Evolutionary conservation across 306 rosid species (phyloP), one percentile per base, ranked within the genome.

Genomic region (Pyrus bretschneideri): DNA sequence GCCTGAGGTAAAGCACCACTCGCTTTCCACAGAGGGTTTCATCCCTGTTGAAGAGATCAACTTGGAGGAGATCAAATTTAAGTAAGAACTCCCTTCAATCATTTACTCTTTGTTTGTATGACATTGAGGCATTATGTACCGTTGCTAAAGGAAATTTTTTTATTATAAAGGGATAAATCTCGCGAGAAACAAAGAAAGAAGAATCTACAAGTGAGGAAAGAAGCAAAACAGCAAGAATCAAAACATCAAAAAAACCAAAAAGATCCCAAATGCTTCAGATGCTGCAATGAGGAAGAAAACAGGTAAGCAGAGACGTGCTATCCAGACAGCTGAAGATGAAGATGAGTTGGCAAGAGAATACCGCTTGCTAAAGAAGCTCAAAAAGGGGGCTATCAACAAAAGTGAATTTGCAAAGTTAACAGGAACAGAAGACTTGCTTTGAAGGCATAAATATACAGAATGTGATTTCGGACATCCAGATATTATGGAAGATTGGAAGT

Each of bases 161-260:
- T 66, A 76, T 49, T 59, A 61, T 78, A 31, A 60, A 95, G 99
- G 84, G 99, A 92, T 79, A 95, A 95, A 80, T 84, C 96, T 42
- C 91, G 97, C 4, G 86, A 95, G 88, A 95, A 91, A 73, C 99
- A 95, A 83, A 86, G 99, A 77, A 89, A 80, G 88, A 89, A 81
- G 83, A 95, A 95, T 82, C 81, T 95, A 69, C 83, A 75, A 77
- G 86, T 76, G 12, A 92, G 82, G 89, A 92, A 91, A 87, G 97
- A 88, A 86, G 92, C 89, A 44, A 84, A 76, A 77, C 84, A 78
- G 87, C 87, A 84, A 82, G 87, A 87, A 76, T 76, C 80, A 30
- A 95, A 83, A 78, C 88, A 86, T 40, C 70, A 85, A 55, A 93
- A 85, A 51, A 51, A 73, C 45, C 65, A 86, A 73, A 60, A 90